Percentiles rank a stretch among this genome's conserved stretches.
These are phyloP conservation scores for Annulohypoxylon bovei DNA, from an alignment of 495 filamentous ascomycete species.

Conservation along the genomic window DNA sequence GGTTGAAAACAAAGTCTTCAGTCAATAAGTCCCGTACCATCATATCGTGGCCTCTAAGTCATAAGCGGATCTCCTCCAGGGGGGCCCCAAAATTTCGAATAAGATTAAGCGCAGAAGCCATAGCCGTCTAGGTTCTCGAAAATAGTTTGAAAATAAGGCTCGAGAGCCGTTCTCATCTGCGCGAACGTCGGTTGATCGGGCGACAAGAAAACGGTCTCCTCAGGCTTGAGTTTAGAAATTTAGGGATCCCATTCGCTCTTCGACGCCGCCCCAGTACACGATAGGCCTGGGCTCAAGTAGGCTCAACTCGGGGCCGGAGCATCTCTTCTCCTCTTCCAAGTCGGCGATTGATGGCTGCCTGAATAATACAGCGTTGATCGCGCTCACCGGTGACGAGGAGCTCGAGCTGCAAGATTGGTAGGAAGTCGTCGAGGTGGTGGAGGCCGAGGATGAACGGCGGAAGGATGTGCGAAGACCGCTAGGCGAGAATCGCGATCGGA, in stretches of 20 bases:
- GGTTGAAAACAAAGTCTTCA: slow-evolving; percentile 23
- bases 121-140: slow-evolving; percentile 19
- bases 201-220: neutral
- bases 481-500: slow-evolving; percentile 59
- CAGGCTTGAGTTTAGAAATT: slow-evolving; percentile 20
- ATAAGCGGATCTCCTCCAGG: slow-evolving; percentile 39
- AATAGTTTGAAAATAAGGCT: neutral
- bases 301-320: slow-evolving; percentile 55
- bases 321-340: slow-evolving; percentile 59
- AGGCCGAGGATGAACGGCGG: slow-evolving; percentile 57
- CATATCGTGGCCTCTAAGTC: slow-evolving; percentile 28
- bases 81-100: slow-evolving; percentile 18
- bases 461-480: slow-evolving; percentile 59
- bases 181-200: neutral
- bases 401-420: slow-evolving; percentile 53
- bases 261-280: slow-evolving; percentile 64
- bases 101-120: slow-evolving; percentile 28
- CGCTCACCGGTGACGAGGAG: slow-evolving; percentile 54
- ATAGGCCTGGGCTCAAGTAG: slow-evolving; percentile 65
- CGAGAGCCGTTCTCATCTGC: neutral
- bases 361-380: slow-evolving; percentile 63
- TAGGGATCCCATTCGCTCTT: slow-evolving; percentile 60
- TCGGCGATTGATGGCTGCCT: slow-evolving; percentile 57
- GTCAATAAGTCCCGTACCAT: slow-evolving; percentile 42
- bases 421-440: slow-evolving; percentile 52